Percentiles rank a stretch among this genome's conserved stretches.
Conservation (phyloP, 345 rosid species). For the Gossypium stocksii region DNA sequence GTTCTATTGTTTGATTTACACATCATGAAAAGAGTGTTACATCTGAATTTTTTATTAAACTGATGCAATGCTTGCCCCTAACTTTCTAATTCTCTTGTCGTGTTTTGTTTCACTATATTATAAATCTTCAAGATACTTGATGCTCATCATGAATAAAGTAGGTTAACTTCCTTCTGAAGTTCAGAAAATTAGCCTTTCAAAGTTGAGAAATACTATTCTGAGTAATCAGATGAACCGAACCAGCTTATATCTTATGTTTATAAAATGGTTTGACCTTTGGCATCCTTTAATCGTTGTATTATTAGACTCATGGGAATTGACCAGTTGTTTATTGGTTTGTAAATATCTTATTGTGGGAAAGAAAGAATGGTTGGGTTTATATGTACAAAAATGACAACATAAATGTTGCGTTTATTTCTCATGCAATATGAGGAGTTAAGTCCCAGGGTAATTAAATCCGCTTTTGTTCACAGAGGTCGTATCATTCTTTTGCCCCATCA, state of each 20-base stretch:
- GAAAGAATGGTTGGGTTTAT: not conserved
- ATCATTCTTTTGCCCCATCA: not conserved
- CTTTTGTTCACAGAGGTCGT: not conserved
- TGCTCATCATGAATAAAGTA: not conserved
- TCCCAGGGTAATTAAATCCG: not conserved
- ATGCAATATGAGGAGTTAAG: not conserved
- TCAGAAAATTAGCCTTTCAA: not conserved
- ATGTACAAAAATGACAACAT: not conserved
- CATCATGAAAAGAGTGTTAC: not conserved
- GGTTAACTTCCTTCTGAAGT: not conserved
- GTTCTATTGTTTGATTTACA: not conserved
- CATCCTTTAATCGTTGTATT: not conserved
- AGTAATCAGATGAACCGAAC: not conserved
- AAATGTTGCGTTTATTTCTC: not conserved
- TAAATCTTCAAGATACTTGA: constrained; percentile 3
- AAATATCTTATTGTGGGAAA: not conserved
- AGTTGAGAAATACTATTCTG: not conserved
- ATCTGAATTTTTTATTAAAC: not conserved
- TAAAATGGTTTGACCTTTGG: not conserved
- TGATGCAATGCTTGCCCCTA: not conserved
- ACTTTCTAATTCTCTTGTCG: not conserved
- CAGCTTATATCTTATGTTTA: not conserved
- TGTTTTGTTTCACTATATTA: not conserved
- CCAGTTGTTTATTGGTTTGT: not conserved
- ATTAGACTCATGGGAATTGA: not conserved